Base-by-base conservation (phyloP, 228 moss, liverwort and hornwort genomes). In the Sphagnum fallax region DNA sequence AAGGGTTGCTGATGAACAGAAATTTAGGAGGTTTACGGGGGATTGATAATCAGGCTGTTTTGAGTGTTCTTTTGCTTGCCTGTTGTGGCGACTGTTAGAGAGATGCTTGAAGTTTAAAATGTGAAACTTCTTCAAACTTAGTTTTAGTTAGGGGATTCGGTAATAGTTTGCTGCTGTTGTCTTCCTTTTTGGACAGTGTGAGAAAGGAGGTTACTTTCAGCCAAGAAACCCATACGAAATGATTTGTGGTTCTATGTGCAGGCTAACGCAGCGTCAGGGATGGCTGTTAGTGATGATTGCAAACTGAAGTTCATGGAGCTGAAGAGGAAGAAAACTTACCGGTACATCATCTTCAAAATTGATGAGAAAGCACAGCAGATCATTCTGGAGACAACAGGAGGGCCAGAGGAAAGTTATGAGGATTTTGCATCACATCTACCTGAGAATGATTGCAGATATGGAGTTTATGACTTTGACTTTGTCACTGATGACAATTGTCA, bases 221-320 rank as follows among this genome's bases (percentile, higher is more conserved):
- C 32, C 32, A 1, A 1, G 32, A 3, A 32, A 32, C 32, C 32
- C 32, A 32, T 32, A 32, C 32, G 32, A 32, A 32, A 2, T 32
- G 2, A 32, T 32, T 32, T 32, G 32, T 64, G 47, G 32, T 63
- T 63, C 52, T 14, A 69, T 18, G 58, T 74, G 57, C 68, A 87
- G 95, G 91, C 95, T 78, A 97, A 97, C 85, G 93, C 93, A 11
- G 88, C 93, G 71, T 97, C 97, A 67, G 97, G 97, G 50, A 87
- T 96, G 92, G 83, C 82, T 66, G 92, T 89, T 68, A 85, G 85
- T 69, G 91, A 97, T 32, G 97, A 97, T 70, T 97, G 97, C 87
- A 97, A 93, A 72, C 87, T 90, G 64, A 90, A 88, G 89, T 97
- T 97, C 18, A 53, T 72, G 81, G 93, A 91, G 88, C 75, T 97